These are phyloP conservation scores for Globisporangium sylvaticum DNA, from an alignment of 352 stramenopile genomes.

Conservation along the genomic window DNA sequence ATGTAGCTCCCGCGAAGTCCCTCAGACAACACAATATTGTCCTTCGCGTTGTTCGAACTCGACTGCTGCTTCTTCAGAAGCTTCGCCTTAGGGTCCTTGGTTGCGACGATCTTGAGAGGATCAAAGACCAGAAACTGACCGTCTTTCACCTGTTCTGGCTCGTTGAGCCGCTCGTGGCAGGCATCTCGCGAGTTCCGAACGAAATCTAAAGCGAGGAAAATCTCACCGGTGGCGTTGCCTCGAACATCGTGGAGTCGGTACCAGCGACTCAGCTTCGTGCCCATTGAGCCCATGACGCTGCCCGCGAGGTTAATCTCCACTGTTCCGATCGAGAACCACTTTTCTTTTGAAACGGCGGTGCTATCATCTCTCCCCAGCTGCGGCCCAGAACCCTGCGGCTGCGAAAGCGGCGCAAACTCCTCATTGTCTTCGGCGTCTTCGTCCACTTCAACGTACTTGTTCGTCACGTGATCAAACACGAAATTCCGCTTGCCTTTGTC, in stretches of 20 bases:
- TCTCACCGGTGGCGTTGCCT: conserved; percentile 77
- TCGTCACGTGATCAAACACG: conserved; percentile 81
- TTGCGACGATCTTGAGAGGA: conserved; percentile 73
- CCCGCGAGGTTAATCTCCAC: conserved; percentile 83
- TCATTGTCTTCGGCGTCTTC: conserved; percentile 54
- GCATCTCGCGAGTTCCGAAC: conserved; percentile 36
- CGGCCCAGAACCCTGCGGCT: conserved; percentile 16
- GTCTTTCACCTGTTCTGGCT: conserved; percentile 75
- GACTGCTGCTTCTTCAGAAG: conserved; percentile 16
- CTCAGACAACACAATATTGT: conserved; percentile 71
- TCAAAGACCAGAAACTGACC: conserved; percentile 86
- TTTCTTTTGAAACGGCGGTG: conserved; percentile 43
- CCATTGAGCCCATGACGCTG: conserved; percentile 76
- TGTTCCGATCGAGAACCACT: conserved; percentile 73
- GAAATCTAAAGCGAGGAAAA: conserved; percentile 83
- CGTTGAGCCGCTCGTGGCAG: conserved; percentile 33
- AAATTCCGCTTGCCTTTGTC: conserved; percentile 76
- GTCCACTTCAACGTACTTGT: conserved; percentile 86
- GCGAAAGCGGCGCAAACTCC: conserved; percentile 7
- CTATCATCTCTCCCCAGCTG: conserved; percentile 49
- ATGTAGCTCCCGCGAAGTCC: conserved; percentile 79
- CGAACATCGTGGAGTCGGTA: conserved; percentile 77
- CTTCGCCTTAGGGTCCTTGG: conserved; percentile 39
- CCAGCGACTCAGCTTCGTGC: conserved; percentile 77
- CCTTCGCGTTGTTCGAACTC: conserved; percentile 27